These are phyloP conservation scores for Boletus coccyginus DNA, from an alignment of 768 basidiomycete genomes.

Conservation along the genomic window DNA sequence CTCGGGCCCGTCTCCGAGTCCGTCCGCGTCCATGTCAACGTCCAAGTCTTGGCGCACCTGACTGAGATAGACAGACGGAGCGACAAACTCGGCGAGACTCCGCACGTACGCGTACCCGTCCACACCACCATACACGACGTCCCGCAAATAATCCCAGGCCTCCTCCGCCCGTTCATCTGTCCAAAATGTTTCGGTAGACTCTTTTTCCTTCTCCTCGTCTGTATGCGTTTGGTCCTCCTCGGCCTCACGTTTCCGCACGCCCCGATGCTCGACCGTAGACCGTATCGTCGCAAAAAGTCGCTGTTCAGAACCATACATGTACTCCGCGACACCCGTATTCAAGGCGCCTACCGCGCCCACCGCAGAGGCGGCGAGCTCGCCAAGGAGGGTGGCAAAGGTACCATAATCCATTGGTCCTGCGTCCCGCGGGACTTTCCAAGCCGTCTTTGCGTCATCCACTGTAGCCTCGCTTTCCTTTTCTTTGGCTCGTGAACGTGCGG, in stretches of 20 bases:
- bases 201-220: slow-evolving; percentile 4
- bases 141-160: slow-evolving; percentile 64
- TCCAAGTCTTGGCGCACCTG: not conserved
- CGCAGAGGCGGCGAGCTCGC: slow-evolving; percentile 37
- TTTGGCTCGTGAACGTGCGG: slow-evolving; percentile 45
- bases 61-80: slow-evolving; percentile 22
- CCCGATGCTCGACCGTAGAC: slow-evolving; percentile 34
- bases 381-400: slow-evolving; percentile 52
- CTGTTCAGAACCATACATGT: slow-evolving; percentile 14
- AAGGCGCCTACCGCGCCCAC: slow-evolving; percentile 11
- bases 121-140: slow-evolving; percentile 77
- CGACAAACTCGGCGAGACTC: slow-evolving; percentile 72
- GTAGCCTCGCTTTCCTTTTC: slow-evolving; percentile 49
- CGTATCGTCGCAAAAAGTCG: slow-evolving; percentile 36
- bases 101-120: slow-evolving; percentile 75
- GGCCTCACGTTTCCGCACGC: slow-evolving; percentile 14
- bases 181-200: slow-evolving; percentile 42
- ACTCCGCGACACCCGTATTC: slow-evolving; percentile 1
- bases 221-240: not conserved
- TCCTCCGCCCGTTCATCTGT: slow-evolving; percentile 44
- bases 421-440: slow-evolving; percentile 52
- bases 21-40: not conserved
- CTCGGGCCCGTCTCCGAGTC: not conserved
- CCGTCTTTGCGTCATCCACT: slow-evolving; percentile 32
- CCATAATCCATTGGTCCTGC: slow-evolving; percentile 60